phyloP scores from a whole-genome alignment of 2,329 filamentous ascomycete species.

The Diplodia scrobiculata region DNA sequence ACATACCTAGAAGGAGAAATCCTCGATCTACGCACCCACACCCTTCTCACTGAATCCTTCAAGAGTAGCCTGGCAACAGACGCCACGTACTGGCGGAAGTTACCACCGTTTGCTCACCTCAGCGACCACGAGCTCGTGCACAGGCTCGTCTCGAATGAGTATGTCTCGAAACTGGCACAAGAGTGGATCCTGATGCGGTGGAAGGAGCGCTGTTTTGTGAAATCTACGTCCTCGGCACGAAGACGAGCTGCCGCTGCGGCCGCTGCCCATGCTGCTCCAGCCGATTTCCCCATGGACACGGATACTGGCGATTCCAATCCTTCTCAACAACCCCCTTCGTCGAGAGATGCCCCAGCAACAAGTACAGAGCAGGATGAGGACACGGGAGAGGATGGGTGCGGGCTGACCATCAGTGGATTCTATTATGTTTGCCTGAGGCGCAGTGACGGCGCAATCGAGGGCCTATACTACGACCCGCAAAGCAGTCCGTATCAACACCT shows the following conservation, averaged over 20 bases:
- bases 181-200: slow-evolving; percentile 61
- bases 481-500: slow-evolving; percentile 58
- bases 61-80: slow-evolving; percentile 50
- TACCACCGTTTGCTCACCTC: slow-evolving; percentile 48
- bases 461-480: slow-evolving; percentile 59
- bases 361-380: slow-evolving; percentile 26
- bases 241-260: slow-evolving; percentile 15
- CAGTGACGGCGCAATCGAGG: slow-evolving; percentile 52
- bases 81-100: slow-evolving; percentile 53
- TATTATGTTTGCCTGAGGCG: slow-evolving; percentile 57
- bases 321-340: background rate
- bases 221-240: slow-evolving; percentile 33
- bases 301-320: background rate
- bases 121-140: slow-evolving; percentile 48
- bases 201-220: slow-evolving; percentile 58
- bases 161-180: slow-evolving; percentile 44
- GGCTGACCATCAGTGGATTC: slow-evolving; percentile 58
- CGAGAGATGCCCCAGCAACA: background rate
- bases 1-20: slow-evolving; percentile 71
- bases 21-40: slow-evolving; percentile 59
- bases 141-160: slow-evolving; percentile 48
- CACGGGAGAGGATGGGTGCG: slow-evolving; percentile 40
- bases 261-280: slow-evolving; percentile 26
- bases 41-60: slow-evolving; percentile 56
- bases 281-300: background rate